These are phyloP conservation scores for Zhuliangozyma blackwelliae DNA, from an alignment of 1,139 yeast species.

Conservation along the genomic window DNA sequence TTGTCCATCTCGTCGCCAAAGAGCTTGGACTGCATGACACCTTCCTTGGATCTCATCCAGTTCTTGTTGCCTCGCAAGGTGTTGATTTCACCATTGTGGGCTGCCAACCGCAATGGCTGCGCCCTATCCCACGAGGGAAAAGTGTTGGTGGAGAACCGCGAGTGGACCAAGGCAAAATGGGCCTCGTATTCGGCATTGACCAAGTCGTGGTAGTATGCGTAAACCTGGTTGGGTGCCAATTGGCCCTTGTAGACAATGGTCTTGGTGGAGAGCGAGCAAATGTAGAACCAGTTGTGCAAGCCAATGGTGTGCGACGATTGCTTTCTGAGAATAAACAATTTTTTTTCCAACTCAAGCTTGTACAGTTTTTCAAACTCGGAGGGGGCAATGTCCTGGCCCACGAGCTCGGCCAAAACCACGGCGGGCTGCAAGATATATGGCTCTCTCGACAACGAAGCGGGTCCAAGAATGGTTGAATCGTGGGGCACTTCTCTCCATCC, in stretches of 20 bases:
- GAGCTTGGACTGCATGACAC: constrained; percentile 82
- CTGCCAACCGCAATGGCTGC: constrained; percentile 95
- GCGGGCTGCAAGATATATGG: constrained; percentile 89
- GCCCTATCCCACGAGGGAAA: constrained; percentile 99
- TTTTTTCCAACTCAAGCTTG: constrained; percentile 73
- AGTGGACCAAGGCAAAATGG: constrained; percentile 93
- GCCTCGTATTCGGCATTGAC: constrained; percentile 90
- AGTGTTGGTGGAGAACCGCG: constrained; percentile 95
- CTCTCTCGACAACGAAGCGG: constrained; percentile 91
- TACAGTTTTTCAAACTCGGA: constrained; percentile 55
- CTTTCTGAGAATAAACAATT: constrained; percentile 80
- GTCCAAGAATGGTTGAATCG: constrained; percentile 88
- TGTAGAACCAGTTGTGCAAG: constrained; percentile 94
- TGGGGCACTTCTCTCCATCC: constrained; percentile 98
- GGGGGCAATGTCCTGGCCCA: constrained; percentile 40
- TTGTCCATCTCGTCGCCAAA: constrained; percentile 91
- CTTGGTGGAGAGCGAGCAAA: constrained; percentile 84
- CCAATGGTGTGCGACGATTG: constrained; percentile 90
- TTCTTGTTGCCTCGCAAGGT: constrained; percentile 96
- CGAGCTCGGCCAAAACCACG: constrained; percentile 62
- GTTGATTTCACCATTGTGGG: constrained; percentile 98
- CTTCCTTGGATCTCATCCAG: constrained; percentile 99
- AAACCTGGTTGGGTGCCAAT: constrained; percentile 93
- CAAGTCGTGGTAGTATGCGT: constrained; percentile 89
- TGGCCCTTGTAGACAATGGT: constrained; percentile 97